Base-by-base conservation (phyloP, 2,329 filamentous ascomycete genomes). In the Thielaviopsis punctulata region DNA sequence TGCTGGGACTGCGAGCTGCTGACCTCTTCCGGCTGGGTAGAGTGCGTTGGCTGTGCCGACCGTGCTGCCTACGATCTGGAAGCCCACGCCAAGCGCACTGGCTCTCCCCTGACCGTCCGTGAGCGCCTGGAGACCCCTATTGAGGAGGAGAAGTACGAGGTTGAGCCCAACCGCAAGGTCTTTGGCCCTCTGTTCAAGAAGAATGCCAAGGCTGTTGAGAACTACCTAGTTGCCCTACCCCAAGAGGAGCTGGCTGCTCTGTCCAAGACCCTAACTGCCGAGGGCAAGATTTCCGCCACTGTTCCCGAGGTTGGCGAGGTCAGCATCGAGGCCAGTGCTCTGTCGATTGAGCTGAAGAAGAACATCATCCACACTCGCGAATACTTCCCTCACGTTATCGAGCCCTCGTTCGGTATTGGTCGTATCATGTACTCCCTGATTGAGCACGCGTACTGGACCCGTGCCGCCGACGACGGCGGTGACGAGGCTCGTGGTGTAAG, bases 1-100 rank as follows among this genome's bases (percentile, higher is more conserved):
- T 98, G 92, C 71, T 96, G 92, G 92, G 92, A 98, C 67, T 90
- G 88, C 13, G 92, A 98, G 67, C 72, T 98, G 52, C 73, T 84
- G 57, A 96, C 86, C 54, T 89, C 84, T 56, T 89, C 89, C 62
- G 92, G 92, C 65, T 98, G 92, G 92, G 86, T 96, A 57, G 92
- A 98, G 72, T 96, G 90, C 66, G 90, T 96, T 62, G 92, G 92
- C 57, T 96, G 92, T 66, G 92, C 92, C 56, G 90, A 95, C 65
- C 80, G 92, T 61, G 94, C 86, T 64, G 92, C 92, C 19, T 98
- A 95, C 66, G 92, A 98, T 68, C 67, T 96, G 65, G 84, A 79
- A 33, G 89, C 95, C 9, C 92, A 96, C 68, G 82, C 84, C 64
- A 90, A 95, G 70, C 89, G 87, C 72, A 96, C 92, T 27, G 88